Conservation (phyloP, 2,329 filamentous ascomycete genomes). For the Paecilomyces niveus region DNA sequence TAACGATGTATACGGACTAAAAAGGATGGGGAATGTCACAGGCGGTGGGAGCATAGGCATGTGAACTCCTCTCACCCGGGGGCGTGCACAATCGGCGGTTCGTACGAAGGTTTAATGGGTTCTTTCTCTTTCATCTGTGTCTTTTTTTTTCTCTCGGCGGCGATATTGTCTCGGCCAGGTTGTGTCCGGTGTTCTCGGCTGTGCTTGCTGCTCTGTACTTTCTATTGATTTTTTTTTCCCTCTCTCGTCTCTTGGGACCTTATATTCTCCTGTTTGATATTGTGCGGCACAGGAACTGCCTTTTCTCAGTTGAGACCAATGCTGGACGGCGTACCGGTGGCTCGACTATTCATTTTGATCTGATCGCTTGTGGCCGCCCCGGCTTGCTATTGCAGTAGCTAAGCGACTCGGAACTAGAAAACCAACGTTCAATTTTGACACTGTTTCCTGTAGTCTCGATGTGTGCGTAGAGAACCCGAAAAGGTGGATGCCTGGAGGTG, state of each 20-base stretch:
- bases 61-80: constrained; percentile 16
- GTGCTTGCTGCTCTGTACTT: constrained; percentile 1
- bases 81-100: constrained; percentile 22
- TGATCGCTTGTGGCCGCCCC: background rate
- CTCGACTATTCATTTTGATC: constrained; percentile 2
- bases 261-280: constrained; percentile 11
- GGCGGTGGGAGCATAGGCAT: constrained; percentile 20
- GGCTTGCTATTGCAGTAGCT: constrained; percentile 1
- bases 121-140: constrained; percentile 16
- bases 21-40: constrained; percentile 24
- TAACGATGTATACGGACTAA: constrained; percentile 33
- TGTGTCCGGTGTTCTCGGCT: background rate
- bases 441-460: background rate
- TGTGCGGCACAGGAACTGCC: constrained; percentile 7
- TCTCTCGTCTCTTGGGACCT: background rate
- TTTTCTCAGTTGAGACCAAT: constrained; percentile 4
- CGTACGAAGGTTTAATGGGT: constrained; percentile 18
- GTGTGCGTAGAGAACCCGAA: background rate
- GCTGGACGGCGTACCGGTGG: constrained; percentile 14
- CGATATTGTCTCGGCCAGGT: constrained; percentile 3
- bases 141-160: constrained; percentile 11
- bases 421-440: background rate
- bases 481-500: background rate
- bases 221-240: background rate
- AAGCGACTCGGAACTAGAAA: background rate